These are phyloP conservation scores for Aureobasidium lini DNA, from an alignment of 2,329 filamentous ascomycete genomes.

Conservation along the genomic window DNA sequence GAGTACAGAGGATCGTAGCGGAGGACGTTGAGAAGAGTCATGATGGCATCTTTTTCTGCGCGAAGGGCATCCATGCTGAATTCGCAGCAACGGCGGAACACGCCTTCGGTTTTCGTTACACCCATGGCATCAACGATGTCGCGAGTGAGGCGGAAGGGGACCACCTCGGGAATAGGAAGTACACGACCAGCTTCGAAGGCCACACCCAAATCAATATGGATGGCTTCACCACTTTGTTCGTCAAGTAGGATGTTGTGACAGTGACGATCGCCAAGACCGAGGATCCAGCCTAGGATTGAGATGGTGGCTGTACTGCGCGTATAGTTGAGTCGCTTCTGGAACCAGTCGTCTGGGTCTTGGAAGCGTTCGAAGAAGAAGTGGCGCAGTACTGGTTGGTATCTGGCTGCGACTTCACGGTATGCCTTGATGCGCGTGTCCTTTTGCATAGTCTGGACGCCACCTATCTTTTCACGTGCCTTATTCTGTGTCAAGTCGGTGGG, in stretches of 20 bases:
- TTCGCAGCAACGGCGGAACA: slow-evolving; percentile 96
- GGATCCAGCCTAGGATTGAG: slow-evolving; percentile 86
- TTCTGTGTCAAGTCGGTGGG: slow-evolving; percentile 73
- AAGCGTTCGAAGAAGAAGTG: slow-evolving; percentile 98
- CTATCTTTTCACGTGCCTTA: slow-evolving; percentile 72
- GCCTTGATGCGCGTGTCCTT: slow-evolving; percentile 63
- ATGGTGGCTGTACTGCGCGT: slow-evolving; percentile 90
- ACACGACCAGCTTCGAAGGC: slow-evolving; percentile 95
- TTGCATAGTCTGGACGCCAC: slow-evolving; percentile 60
- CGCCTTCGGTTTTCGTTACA: slow-evolving; percentile 86
- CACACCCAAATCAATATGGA: slow-evolving; percentile 95
- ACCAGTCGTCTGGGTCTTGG: slow-evolving; percentile 92
- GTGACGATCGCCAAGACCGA: slow-evolving; percentile 89
- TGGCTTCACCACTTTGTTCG: slow-evolving; percentile 79
- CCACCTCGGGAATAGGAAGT: slow-evolving; percentile 89
- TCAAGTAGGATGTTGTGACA: slow-evolving; percentile 96
- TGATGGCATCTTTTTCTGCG: slow-evolving; percentile 94
- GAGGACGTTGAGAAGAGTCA: slow-evolving; percentile 95
- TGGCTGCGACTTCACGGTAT: slow-evolving; percentile 70
- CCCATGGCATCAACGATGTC: slow-evolving; percentile 98
- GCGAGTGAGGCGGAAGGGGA: slow-evolving; percentile 88
- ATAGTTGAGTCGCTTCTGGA: slow-evolving; percentile 78
- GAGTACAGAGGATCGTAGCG: slow-evolving; percentile 97
- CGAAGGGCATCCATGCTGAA: slow-evolving; percentile 91
- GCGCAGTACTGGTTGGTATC: slow-evolving; percentile 86